Evolutionary conservation across 2,329 filamentous ascomycete genomes (phyloP).

Genomic region (Epichloe scottii): DNA sequence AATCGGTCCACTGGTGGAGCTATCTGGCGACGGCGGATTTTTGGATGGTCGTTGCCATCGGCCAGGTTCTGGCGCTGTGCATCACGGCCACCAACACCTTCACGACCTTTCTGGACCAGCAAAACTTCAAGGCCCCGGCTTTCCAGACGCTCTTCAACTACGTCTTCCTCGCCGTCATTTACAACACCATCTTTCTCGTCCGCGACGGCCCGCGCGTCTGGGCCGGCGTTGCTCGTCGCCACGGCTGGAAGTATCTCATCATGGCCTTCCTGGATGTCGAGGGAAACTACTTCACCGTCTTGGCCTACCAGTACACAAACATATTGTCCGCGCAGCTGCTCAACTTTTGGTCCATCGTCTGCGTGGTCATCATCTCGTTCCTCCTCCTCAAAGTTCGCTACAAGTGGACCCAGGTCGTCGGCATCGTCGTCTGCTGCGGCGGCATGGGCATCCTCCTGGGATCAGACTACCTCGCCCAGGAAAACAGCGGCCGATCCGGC

Average conservation of each 20-base stretch:
- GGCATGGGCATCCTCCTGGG: constrained; percentile 80
- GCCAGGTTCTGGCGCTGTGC: constrained; percentile 76
- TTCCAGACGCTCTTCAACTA: constrained; percentile 98
- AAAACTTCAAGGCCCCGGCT: constrained; percentile 71
- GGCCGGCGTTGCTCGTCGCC: constrained; percentile 45
- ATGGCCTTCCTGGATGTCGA: constrained; percentile 88
- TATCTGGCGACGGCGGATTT: constrained; percentile 81
- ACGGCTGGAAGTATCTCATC: constrained; percentile 91
- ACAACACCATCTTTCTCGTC: constrained; percentile 68
- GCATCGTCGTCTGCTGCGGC: constrained; percentile 82
- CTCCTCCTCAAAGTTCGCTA: constrained; percentile 77
- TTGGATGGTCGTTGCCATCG: constrained; percentile 68
- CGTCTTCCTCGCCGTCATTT: constrained; percentile 68
- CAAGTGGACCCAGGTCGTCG: constrained; percentile 69
- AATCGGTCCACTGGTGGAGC: constrained; percentile 47
- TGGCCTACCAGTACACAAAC: constrained; percentile 87
- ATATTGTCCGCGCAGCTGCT: constrained; percentile 87
- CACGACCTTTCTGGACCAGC: constrained; percentile 54
- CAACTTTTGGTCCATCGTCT: constrained; percentile 97
- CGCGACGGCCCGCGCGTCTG: constrained; percentile 66
- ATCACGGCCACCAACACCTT: constrained; percentile 92
- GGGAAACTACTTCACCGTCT: constrained; percentile 95
- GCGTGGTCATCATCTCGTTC: constrained; percentile 79
- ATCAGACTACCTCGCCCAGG: constrained; percentile 67
- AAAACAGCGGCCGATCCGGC: constrained; percentile 54